Conservation (phyloP, 78 protist genomes). For the Monosiga brevicollis region DNA sequence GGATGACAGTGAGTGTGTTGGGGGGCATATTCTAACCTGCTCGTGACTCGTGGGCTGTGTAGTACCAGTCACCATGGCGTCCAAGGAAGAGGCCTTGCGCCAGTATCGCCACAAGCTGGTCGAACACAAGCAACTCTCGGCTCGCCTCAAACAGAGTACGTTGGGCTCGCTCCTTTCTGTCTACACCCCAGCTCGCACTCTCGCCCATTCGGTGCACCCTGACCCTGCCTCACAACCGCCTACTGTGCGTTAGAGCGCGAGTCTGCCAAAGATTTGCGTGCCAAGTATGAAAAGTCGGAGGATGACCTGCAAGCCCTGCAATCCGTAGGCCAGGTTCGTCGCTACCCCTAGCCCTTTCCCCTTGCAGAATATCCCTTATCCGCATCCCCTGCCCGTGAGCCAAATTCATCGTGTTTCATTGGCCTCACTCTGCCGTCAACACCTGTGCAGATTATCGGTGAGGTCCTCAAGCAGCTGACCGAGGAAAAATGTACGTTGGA, state of each 20-base stretch:
- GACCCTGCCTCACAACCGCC: neutral
- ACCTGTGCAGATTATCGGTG: slow-evolving; percentile 84
- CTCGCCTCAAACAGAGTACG: slow-evolving; percentile 6
- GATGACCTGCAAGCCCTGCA: slow-evolving; percentile 95
- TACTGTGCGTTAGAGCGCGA: slow-evolving; percentile 26
- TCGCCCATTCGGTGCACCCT: neutral
- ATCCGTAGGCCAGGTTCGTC: slow-evolving; percentile 80
- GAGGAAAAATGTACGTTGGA: slow-evolving; percentile 84
- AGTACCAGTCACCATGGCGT: neutral
- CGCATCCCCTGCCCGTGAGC: neutral
- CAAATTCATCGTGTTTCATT: neutral
- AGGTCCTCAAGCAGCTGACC: slow-evolving; percentile 90
- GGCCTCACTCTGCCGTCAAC: neutral
- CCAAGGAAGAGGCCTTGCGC: slow-evolving; percentile 9
- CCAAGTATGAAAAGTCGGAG: slow-evolving; percentile 80
- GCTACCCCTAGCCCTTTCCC: neutral
- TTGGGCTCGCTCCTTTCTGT: neutral
- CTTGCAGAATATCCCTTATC: neutral
- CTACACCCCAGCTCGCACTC: neutral
- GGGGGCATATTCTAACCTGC: neutral
- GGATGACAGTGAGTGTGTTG: neutral
- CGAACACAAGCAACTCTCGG: slow-evolving; percentile 29
- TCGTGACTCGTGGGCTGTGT: neutral
- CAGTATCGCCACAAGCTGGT: slow-evolving; percentile 15
- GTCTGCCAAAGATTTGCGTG: slow-evolving; percentile 31